Conservation (phyloP, 2,329 filamentous ascomycete genomes). For the Aspergillus novoparasiticus region DNA sequence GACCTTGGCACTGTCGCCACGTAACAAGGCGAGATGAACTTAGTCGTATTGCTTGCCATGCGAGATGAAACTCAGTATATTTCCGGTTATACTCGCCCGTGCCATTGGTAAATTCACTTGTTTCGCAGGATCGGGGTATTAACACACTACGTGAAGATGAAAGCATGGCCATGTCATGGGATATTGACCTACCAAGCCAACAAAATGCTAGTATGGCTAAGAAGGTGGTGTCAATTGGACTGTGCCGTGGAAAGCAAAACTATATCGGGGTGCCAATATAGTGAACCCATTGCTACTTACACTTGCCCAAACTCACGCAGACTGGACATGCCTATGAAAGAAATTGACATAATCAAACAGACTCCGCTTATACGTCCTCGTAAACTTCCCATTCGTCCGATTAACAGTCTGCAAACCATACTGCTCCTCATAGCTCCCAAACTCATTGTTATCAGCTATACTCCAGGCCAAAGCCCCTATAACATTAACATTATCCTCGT, state of each 20-base stretch:
- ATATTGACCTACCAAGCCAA: background rate
- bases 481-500: conserved; percentile 59
- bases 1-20: background rate
- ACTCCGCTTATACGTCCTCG: conserved; percentile 58
- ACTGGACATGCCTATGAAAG: conserved; percentile 6
- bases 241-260: background rate
- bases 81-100: background rate
- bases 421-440: conserved; percentile 52
- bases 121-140: background rate
- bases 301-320: background rate
- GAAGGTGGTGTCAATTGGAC: background rate
- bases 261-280: too few relatives aligned
- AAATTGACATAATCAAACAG: conserved; percentile 63
- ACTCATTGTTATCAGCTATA: conserved; percentile 59
- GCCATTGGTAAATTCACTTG: background rate
- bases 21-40: background rate
- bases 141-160: background rate
- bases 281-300: background rate
- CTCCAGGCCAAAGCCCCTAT: conserved; percentile 59
- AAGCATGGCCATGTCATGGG: background rate
- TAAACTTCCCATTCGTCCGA: conserved; percentile 48
- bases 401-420: conserved; percentile 63
- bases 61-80: background rate
- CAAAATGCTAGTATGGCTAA: background rate
- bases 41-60: background rate